These are phyloP conservation scores for Backusella morwellensis DNA, from an alignment of 192 early-diverging fungal species.

Conservation along the genomic window DNA sequence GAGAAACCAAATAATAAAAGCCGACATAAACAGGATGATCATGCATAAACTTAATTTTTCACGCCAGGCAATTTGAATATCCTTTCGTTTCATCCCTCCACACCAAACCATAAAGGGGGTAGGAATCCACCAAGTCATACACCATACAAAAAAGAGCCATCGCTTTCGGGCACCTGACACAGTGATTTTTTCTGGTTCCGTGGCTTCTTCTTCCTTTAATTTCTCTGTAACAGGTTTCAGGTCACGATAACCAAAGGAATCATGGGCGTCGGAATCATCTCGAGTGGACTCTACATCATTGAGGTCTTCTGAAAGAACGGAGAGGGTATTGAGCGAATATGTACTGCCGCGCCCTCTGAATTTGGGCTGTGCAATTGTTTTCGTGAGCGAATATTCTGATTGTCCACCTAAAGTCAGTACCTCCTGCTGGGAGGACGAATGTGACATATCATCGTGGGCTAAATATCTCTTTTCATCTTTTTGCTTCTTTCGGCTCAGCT, in stretches of 20 bases:
- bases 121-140: constrained; percentile 82
- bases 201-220: constrained; percentile 25
- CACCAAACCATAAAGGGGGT: constrained; percentile 59
- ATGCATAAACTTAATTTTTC: constrained; percentile 93
- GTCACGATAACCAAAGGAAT: constrained; percentile 1
- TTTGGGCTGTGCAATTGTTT: not conserved
- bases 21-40: constrained; percentile 78
- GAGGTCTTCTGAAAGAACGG: constrained; percentile 24
- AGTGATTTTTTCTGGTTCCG: constrained; percentile 44
- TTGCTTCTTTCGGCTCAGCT: constrained; percentile 43
- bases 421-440: constrained; percentile 1
- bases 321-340: constrained; percentile 5
- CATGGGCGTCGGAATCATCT: constrained; percentile 20
- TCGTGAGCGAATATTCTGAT: not conserved
- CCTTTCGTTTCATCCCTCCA: constrained; percentile 75
- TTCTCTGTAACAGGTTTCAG: constrained; percentile 7
- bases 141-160: constrained; percentile 84
- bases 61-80: constrained; percentile 92
- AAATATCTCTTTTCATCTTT: constrained; percentile 32
- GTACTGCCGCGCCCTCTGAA: not conserved
- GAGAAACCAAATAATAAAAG: constrained; percentile 82
- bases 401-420: not conserved
- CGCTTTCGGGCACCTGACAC: constrained; percentile 58
- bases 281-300: constrained; percentile 11
- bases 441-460: constrained; percentile 20